A percentile compares a stretch with the other conserved stretches of the same genome.
Evolutionary conservation across 495 filamentous ascomycete genomes (phyloP).

Genomic region (Aeminium ludgeri): DNA sequence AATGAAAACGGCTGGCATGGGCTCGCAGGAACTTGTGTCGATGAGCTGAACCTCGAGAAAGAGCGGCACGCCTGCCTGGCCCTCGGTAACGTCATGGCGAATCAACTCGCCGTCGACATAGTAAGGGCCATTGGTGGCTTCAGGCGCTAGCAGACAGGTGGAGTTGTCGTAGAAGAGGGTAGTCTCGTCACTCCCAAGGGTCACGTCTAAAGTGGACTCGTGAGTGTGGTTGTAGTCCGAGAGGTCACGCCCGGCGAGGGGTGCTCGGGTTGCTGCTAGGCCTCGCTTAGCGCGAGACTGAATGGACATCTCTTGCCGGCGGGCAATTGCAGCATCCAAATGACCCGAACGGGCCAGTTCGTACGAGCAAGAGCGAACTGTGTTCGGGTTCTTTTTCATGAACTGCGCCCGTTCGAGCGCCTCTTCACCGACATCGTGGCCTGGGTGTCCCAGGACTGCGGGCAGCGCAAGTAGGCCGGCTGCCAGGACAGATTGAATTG

Average conservation of each 20-base stretch:
- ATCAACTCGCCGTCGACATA: constrained; percentile 30
- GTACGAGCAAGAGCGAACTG: no score
- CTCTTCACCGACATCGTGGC: neutral
- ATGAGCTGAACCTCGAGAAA: constrained; percentile 44
- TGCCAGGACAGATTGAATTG: no score
- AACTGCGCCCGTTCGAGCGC: neutral
- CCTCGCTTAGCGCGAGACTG: no score
- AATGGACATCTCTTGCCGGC: no score
- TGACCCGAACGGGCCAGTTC: no score
- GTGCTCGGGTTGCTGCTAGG: no score
- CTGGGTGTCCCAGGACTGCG: neutral
- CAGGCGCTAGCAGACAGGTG: constrained; percentile 10
- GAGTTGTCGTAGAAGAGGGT: neutral
- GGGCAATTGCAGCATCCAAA: no score
- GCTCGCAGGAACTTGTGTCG: constrained; percentile 40
- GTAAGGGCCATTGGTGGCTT: constrained; percentile 17
- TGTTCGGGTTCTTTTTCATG: neutral
- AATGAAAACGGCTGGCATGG: constrained; percentile 36
- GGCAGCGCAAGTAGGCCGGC: no score
- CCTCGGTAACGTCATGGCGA: constrained; percentile 36
- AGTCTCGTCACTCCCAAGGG: neutral
- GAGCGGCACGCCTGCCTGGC: constrained; percentile 37
- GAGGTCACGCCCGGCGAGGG: neutral
- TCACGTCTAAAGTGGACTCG: neutral
- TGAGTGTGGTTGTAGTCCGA: neutral